phyloP scores from a whole-genome alignment of 345 rosid species.

The Pistacia atlantica region DNA sequence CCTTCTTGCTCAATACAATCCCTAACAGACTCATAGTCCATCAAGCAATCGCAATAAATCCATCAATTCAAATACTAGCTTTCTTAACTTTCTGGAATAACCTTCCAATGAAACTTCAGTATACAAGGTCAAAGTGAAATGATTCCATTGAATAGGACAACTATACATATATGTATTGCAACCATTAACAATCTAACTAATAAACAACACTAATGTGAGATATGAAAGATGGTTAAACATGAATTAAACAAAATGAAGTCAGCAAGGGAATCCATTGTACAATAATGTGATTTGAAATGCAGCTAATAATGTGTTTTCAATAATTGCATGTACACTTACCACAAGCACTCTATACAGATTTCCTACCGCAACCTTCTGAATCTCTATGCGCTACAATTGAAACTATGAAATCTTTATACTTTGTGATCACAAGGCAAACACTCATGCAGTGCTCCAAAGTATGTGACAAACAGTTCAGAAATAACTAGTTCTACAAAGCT shows the following conservation, averaged over 20 bases:
- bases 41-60: background rate
- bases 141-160: background rate
- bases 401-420: conserved; percentile 42
- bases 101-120: background rate
- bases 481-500: conserved; percentile 29
- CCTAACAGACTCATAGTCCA: conserved; percentile 12
- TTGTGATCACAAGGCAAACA: conserved; percentile 31
- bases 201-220: background rate
- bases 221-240: background rate
- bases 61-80: background rate
- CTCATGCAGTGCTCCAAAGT: conserved; percentile 41
- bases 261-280: background rate
- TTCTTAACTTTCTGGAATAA: background rate
- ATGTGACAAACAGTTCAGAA: conserved; percentile 27
- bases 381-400: conserved; percentile 48
- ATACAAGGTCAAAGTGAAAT: background rate
- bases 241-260: conserved; percentile 8
- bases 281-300: background rate
- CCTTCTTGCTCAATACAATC: conserved; percentile 13
- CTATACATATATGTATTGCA: background rate
- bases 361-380: conserved; percentile 51
- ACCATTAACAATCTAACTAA: background rate
- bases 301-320: conserved; percentile 5
- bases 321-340: conserved; percentile 51
- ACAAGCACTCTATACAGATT: conserved; percentile 32